Evolutionary conservation across 2,329 filamentous ascomycete genomes (phyloP).

Genomic region (Ophiosphaerella korrae): DNA sequence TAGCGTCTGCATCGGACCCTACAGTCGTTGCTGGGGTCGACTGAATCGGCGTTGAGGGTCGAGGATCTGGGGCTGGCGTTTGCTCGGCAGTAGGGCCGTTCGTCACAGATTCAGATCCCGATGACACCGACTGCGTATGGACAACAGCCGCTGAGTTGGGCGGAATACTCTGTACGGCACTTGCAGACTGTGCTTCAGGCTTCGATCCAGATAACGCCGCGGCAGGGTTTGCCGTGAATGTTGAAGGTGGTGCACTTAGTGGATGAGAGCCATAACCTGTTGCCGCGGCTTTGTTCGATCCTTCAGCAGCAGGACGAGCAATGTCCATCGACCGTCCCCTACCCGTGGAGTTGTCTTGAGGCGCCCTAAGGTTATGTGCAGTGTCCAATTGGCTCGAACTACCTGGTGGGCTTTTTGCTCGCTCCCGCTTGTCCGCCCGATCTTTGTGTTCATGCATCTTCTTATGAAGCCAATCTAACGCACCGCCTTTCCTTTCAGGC

Average conservation of each 20-base stretch:
- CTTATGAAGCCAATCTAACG: conserved; percentile 68
- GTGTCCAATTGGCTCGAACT: conserved; percentile 28
- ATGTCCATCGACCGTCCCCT: conserved; percentile 38
- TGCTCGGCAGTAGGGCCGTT: neutral
- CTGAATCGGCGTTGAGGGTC: conserved; percentile 11
- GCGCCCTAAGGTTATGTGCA: conserved; percentile 25
- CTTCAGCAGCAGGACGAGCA: conserved; percentile 19
- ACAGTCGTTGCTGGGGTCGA: neutral
- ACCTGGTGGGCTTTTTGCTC: conserved; percentile 57
- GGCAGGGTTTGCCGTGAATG: conserved; percentile 1
- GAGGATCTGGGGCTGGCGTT: neutral
- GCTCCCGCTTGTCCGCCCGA: conserved; percentile 58
- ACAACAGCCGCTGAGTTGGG: neutral
- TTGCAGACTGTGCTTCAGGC: neutral
- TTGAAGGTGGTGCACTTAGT: conserved; percentile 6
- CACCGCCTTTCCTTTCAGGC: conserved; percentile 59
- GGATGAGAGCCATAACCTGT: conserved; percentile 8
- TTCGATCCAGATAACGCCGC: neutral
- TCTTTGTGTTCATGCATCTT: conserved; percentile 66
- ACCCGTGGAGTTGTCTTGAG: conserved; percentile 19
- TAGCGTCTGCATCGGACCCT: neutral
- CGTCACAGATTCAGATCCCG: too few species aligned
- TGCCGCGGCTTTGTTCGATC: conserved; percentile 27
- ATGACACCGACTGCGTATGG: neutral
- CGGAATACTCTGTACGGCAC: neutral